Percentiles rank a stretch among this genome's conserved stretches.
phyloP scores from a whole-genome alignment of 2,329 filamentous ascomycete genomes.

The Pseudocercospora eumusae region DNA sequence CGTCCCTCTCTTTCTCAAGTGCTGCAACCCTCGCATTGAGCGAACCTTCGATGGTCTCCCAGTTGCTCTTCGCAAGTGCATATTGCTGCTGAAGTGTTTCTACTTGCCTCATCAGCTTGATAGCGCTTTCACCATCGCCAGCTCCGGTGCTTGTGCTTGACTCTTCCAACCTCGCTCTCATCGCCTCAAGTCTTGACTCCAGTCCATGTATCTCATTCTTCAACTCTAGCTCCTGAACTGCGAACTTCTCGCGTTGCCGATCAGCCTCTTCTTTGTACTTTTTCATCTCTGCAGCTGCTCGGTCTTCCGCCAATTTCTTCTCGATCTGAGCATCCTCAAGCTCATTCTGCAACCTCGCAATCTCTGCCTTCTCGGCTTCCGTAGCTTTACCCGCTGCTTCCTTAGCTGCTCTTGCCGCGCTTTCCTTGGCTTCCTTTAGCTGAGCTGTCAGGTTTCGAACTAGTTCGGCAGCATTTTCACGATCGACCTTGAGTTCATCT shows the following conservation, averaged over 20 bases:
- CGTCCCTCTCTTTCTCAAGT: constrained; percentile 89
- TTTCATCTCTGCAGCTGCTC: constrained; percentile 66
- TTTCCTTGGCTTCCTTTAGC: constrained; percentile 65
- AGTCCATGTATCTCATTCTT: constrained; percentile 74
- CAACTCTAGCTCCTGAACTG: constrained; percentile 71
- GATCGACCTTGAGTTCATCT: constrained; percentile 37
- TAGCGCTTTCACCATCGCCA: constrained; percentile 60
- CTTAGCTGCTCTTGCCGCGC: constrained; percentile 66
- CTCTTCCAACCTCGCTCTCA: constrained; percentile 84
- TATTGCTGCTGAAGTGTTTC: constrained; percentile 96
- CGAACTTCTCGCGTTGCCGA: constrained; percentile 69
- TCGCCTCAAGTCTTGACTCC: constrained; percentile 86
- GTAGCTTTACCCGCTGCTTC: constrained; percentile 68
- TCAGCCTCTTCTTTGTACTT: constrained; percentile 73
- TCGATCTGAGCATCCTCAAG: constrained; percentile 70
- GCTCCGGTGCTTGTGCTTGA: constrained; percentile 61
- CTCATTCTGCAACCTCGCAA: constrained; percentile 61
- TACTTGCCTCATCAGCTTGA: constrained; percentile 84
- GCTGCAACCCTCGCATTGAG: constrained; percentile 73
- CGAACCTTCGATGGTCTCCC: constrained; percentile 92
- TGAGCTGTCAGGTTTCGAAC: constrained; percentile 71
- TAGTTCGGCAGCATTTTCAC: constrained; percentile 54
- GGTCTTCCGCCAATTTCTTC: constrained; percentile 72
- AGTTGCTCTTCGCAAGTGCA: constrained; percentile 90
- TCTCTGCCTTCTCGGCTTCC: constrained; percentile 62